Conservation (phyloP, 225 moss, liverwort and hornwort genomes). For the Bryum argenteum region DNA sequence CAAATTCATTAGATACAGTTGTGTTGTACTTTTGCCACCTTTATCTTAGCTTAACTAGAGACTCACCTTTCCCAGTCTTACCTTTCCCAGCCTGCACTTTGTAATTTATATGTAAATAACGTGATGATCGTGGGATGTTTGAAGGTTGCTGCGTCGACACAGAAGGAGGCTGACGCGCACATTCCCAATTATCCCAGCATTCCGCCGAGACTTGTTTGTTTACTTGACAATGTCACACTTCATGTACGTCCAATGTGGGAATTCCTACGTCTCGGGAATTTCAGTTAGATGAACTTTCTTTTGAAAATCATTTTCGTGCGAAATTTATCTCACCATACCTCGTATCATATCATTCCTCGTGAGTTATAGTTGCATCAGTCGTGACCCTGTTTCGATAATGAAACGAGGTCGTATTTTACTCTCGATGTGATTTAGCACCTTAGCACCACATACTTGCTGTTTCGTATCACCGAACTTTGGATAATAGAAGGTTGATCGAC, state of each 20-base stretch:
- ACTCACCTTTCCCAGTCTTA: no score
- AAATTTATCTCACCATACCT: conserved; percentile 26
- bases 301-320: background rate
- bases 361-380: conserved; percentile 19
- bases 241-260: conserved; percentile 46
- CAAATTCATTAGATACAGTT: conserved; percentile 14
- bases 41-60: conserved; percentile 4
- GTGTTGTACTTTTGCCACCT: conserved; percentile 15
- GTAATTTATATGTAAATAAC: conserved; percentile 12
- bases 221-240: conserved; percentile 66
- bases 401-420: conserved; percentile 13
- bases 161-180: conserved; percentile 57
- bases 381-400: conserved; percentile 2
- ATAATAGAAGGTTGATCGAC: conserved; percentile 9
- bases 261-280: conserved; percentile 4
- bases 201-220: conserved; percentile 53
- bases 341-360: conserved; percentile 4
- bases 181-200: conserved; percentile 61
- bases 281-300: conserved; percentile 12
- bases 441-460: conserved; percentile 10
- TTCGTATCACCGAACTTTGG: conserved; percentile 3
- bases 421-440: conserved; percentile 2
- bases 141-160: conserved; percentile 66
- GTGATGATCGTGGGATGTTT: conserved; percentile 27
- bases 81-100: conserved; percentile 16